phyloP scores from a whole-genome alignment of 2,329 filamentous ascomycete genomes.

The Colletotrichum cordylinicola region DNA sequence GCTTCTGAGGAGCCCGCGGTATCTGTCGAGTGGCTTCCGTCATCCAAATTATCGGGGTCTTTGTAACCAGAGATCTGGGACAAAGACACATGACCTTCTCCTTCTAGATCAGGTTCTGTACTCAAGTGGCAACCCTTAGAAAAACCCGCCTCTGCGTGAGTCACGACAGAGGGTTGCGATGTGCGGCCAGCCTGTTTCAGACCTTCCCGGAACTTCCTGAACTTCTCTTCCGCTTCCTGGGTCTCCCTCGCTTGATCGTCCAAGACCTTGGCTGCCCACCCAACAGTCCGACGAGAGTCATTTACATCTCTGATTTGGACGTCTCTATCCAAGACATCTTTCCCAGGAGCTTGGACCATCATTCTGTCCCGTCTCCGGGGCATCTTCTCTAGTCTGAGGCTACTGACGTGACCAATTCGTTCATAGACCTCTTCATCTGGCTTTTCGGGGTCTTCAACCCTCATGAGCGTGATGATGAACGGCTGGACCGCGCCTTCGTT shows the following conservation, averaged over 20 bases:
- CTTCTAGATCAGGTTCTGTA: no score
- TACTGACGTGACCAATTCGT: background rate
- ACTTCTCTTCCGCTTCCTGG: no score
- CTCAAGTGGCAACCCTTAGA: no score
- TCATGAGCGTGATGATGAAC: background rate
- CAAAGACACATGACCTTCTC: no score
- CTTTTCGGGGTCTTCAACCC: background rate
- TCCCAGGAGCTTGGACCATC: background rate
- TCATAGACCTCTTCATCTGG: background rate
- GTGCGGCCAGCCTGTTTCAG: no score
- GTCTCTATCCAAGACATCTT: background rate
- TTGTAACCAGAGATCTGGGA: background rate
- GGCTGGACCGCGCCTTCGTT: background rate
- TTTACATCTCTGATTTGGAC: no score
- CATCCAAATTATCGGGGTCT: background rate
- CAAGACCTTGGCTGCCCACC: no score
- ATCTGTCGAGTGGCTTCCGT: background rate
- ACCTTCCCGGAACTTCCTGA: no score
- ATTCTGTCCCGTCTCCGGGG: fast-evolving
- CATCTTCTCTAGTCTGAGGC: background rate
- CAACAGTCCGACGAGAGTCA: no score
- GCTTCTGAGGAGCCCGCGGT: background rate
- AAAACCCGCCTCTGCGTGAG: no score
- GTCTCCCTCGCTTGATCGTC: no score
- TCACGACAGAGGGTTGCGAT: no score